These are phyloP conservation scores for Phlegmacium glaucopus DNA, from an alignment of 768 basidiomycete genomes.

Conservation along the genomic window DNA sequence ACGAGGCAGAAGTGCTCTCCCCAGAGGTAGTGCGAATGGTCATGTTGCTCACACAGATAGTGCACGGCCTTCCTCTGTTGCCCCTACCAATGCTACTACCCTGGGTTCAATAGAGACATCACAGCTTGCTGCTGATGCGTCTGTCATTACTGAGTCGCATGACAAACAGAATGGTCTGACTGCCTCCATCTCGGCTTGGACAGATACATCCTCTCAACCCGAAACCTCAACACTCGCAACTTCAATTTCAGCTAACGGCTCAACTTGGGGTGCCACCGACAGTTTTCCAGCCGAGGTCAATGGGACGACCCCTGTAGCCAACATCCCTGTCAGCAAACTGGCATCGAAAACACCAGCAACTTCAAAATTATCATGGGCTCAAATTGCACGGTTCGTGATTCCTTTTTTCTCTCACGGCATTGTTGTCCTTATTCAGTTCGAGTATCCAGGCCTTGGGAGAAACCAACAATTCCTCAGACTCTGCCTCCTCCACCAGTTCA, in stretches of 20 bases:
- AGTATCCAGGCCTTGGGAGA: conserved; percentile 58
- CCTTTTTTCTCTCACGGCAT: not conserved
- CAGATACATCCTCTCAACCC: conserved; percentile 28
- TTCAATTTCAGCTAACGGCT: conserved; percentile 28
- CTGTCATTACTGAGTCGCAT: conserved; percentile 18
- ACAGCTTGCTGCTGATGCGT: conserved; percentile 20
- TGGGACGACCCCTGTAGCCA: conserved; percentile 29
- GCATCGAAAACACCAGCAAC: conserved; percentile 60
- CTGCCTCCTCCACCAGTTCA: conserved; percentile 21
- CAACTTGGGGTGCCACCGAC: conserved; percentile 28
- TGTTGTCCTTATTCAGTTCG: conserved; percentile 7
- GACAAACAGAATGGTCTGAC: conserved; percentile 28
- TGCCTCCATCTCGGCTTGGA: conserved; percentile 25
- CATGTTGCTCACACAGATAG: conserved; percentile 34
- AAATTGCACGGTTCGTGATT: conserved; percentile 65
- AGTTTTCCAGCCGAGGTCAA: conserved; percentile 24
- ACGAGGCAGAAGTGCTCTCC: conserved; percentile 47
- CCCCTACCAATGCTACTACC: conserved; percentile 20
- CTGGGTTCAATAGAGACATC: conserved; percentile 19
- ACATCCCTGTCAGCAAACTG: conserved; percentile 27
- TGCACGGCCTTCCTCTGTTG: conserved; percentile 22
- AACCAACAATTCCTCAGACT: conserved; percentile 42
- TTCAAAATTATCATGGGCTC: conserved; percentile 83
- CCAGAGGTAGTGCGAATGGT: conserved; percentile 41
- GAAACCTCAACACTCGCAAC: conserved; percentile 29